These are phyloP conservation scores for Didymella exigua DNA, from an alignment of 2,329 filamentous ascomycete genomes.

Conservation along the genomic window DNA sequence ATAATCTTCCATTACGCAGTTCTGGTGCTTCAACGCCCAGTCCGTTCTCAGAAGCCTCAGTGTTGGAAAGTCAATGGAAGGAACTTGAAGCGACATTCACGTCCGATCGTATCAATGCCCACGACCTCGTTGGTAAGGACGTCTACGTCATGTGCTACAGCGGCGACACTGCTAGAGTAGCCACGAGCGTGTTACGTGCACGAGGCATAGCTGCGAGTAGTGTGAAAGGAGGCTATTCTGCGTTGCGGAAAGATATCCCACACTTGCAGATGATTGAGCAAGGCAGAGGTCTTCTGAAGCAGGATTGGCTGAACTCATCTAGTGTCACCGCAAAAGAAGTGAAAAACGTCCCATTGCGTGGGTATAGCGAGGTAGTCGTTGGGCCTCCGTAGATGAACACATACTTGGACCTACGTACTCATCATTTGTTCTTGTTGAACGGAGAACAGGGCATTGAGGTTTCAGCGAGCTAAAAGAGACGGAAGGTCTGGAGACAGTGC, in stretches of 20 bases:
- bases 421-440: not conserved
- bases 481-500: not conserved
- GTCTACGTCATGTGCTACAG: conserved; percentile 27
- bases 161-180: conserved; percentile 27
- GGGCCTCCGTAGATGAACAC: not conserved
- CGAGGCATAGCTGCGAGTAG: conserved; percentile 24
- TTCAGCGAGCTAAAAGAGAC: not conserved
- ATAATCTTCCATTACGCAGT: conserved; percentile 29
- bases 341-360: not conserved
- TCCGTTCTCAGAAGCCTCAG: conserved; percentile 23
- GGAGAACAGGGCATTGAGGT: not conserved
- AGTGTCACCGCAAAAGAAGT: not conserved
- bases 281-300: conserved; percentile 1
- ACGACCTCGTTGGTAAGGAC: conserved; percentile 25
- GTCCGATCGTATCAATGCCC: conserved; percentile 21
- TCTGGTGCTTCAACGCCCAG: conserved; percentile 14
- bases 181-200: conserved; percentile 27
- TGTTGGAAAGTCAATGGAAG: conserved; percentile 28
- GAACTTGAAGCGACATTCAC: conserved; percentile 28
- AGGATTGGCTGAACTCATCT: not conserved
- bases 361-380: conserved; percentile 3
- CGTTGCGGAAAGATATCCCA: conserved; percentile 19
- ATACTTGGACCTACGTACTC: not conserved
- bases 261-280: conserved; percentile 16
- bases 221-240: conserved; percentile 24